These are phyloP conservation scores for Monilinia laxa DNA, from an alignment of 2,329 filamentous ascomycete species.

Conservation along the genomic window DNA sequence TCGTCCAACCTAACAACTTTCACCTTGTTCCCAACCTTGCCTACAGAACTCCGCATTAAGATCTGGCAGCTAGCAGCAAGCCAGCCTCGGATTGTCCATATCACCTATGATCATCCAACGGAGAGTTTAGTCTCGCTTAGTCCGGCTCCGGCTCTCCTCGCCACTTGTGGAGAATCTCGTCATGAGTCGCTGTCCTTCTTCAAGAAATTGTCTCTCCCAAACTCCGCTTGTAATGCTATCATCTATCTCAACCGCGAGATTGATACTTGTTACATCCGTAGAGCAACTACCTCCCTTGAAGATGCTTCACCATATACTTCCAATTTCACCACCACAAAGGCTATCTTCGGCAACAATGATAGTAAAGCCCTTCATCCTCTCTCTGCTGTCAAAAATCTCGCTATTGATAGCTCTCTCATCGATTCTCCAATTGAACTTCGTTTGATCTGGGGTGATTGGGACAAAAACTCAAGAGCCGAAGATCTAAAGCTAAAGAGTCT, in stretches of 20 bases:
- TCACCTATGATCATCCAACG: conserved; percentile 9
- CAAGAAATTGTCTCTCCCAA: not conserved
- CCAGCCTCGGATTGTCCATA: conserved; percentile 7
- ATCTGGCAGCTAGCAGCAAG: conserved; percentile 15
- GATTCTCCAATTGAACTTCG: conserved; percentile 14
- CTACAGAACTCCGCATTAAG: conserved; percentile 15
- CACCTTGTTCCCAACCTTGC: conserved; percentile 3
- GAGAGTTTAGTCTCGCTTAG: conserved; percentile 17
- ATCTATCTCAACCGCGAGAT: conserved; percentile 12
- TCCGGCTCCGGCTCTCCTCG: conserved; percentile 12
- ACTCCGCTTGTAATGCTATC: not conserved
- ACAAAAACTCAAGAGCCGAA: not conserved
- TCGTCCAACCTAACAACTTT: conserved; percentile 12
- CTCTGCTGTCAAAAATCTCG: conserved; percentile 2
- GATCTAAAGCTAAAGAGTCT: conserved; percentile 2
- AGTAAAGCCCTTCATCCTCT: not conserved
- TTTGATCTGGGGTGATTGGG: conserved; percentile 18
- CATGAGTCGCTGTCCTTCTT: not conserved
- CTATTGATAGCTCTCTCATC: conserved; percentile 10
- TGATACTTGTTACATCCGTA: conserved; percentile 14
- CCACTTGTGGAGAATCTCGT: conserved; percentile 11
- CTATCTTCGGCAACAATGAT: conserved; percentile 11
- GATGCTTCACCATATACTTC: not conserved
- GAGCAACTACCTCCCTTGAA: conserved; percentile 15
- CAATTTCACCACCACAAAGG: conserved; percentile 14